Percentiles rank a stretch among this genome's conserved stretches.
Conservation (phyloP, 768 basidiomycete genomes). For the Rhizopogon vulgaris region DNA sequence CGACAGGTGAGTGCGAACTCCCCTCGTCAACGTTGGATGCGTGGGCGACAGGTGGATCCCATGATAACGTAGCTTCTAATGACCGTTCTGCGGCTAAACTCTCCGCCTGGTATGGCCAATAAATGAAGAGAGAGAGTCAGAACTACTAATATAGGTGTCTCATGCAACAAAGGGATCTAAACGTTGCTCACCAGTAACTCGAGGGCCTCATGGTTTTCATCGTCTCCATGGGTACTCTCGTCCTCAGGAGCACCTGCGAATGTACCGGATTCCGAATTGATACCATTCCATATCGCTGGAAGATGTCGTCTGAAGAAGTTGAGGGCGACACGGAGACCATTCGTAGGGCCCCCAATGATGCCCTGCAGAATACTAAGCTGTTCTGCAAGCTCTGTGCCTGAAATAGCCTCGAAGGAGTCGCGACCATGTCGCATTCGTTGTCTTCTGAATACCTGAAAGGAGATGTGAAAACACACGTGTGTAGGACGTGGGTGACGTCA, state of each 20-base stretch:
- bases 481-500: constrained; percentile 26
- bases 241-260: constrained; percentile 19
- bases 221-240: constrained; percentile 26
- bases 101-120: constrained; percentile 8
- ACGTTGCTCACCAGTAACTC: constrained; percentile 19
- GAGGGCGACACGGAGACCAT: constrained; percentile 39
- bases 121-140: constrained; percentile 19
- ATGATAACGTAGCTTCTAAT: background rate
- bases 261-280: background rate
- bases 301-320: constrained; percentile 27
- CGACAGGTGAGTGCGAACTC: background rate
- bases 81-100: background rate
- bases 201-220: constrained; percentile 10
- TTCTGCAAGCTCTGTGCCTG: constrained; percentile 24
- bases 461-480: constrained; percentile 22
- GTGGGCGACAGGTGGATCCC: background rate
- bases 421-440: constrained; percentile 12
- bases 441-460: constrained; percentile 20
- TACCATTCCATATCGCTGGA: constrained; percentile 23
- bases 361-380: constrained; percentile 39
- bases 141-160: constrained; percentile 19
- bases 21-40: background rate
- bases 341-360: constrained; percentile 40
- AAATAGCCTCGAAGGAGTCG: constrained; percentile 15
- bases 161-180: constrained; percentile 14